Percentiles rank a stretch among this genome's conserved stretches.
Evolutionary conservation across 352 stramenopile species (phyloP).

Genomic region (Phytophthora sojae): DNA sequence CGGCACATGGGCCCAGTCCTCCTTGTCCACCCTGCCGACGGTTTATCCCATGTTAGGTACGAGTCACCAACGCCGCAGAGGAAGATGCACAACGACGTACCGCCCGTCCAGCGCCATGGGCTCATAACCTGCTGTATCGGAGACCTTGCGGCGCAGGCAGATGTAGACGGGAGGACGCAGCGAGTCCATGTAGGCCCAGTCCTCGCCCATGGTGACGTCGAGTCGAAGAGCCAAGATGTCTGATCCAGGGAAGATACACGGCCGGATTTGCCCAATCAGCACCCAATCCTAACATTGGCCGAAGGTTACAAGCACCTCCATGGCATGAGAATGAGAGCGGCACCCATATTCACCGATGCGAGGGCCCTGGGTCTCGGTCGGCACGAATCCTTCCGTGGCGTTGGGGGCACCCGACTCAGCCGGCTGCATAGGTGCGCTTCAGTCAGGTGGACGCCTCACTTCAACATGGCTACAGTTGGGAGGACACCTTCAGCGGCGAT

Average conservation of each 20-base stretch:
- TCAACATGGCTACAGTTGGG: background rate
- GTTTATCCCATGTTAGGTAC: background rate
- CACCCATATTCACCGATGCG: too few species aligned
- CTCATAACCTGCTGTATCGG: slow-evolving; percentile 29
- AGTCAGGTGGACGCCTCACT: background rate
- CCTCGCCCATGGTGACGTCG: slow-evolving; percentile 4
- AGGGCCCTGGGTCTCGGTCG: too few species aligned
- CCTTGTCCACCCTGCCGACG: slow-evolving; percentile 61
- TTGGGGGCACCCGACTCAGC: background rate
- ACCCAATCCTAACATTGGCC: background rate
- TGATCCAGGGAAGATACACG: background rate
- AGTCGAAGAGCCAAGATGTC: background rate
- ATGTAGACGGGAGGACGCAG: slow-evolving; percentile 74
- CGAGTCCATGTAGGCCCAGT: slow-evolving; percentile 64
- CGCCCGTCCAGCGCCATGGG: slow-evolving; percentile 62
- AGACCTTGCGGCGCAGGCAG: slow-evolving; percentile 58
- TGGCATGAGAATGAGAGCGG: too few species aligned
- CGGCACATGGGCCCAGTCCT: slow-evolving; percentile 68
- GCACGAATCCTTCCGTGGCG: too few species aligned
- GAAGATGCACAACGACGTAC: slow-evolving; percentile 19
- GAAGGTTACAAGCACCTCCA: too few species aligned
- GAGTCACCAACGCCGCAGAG: background rate
- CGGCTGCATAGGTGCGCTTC: background rate
- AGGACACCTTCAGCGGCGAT: background rate
- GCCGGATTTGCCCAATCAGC: background rate